Evolutionary conservation across 2,329 filamentous ascomycete species (phyloP).

Genomic region (Daldinia sp.): DNA sequence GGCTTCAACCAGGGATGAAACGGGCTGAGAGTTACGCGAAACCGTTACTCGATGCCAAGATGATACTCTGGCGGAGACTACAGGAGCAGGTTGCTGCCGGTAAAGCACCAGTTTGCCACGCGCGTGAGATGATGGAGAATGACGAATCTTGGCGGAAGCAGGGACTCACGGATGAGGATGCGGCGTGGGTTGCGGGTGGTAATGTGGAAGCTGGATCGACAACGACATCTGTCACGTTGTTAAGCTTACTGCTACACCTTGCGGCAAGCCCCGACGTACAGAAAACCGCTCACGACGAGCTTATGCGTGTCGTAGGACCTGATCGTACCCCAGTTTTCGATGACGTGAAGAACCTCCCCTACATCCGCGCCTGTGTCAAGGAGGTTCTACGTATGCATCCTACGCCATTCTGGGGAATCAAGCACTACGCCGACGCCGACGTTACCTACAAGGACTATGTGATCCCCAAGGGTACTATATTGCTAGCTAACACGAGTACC

Average conservation of each 20-base stretch:
- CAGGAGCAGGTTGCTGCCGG: constrained; percentile 32
- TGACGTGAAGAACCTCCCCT: constrained; percentile 51
- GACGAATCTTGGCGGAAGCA: constrained; percentile 40
- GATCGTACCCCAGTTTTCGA: constrained; percentile 48
- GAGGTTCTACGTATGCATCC: constrained; percentile 49
- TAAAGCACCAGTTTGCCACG: constrained; percentile 43
- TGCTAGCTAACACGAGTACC: constrained; percentile 53
- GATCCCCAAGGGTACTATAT: constrained; percentile 59
- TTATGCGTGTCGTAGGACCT: constrained; percentile 55
- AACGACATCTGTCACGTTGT: constrained; percentile 54
- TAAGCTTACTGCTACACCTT: constrained; percentile 46
- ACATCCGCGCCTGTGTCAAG: constrained; percentile 51
- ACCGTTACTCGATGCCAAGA: constrained; percentile 20
- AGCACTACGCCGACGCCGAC: constrained; percentile 59
- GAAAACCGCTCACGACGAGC: constrained; percentile 57
- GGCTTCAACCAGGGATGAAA: constrained; percentile 45
- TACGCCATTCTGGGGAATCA: constrained; percentile 51
- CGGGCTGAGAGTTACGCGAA: constrained; percentile 21
- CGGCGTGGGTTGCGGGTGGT: constrained; percentile 46
- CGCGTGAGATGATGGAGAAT: constrained; percentile 43
- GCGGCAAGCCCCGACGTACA: constrained; percentile 48
- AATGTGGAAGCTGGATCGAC: constrained; percentile 56
- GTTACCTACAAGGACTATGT: constrained; percentile 59
- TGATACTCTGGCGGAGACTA: constrained; percentile 45
- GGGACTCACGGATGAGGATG: constrained; percentile 45